Evolutionary conservation across 2,329 filamentous ascomycete species (phyloP).

Genomic region (Penicillium brevicompactum): DNA sequence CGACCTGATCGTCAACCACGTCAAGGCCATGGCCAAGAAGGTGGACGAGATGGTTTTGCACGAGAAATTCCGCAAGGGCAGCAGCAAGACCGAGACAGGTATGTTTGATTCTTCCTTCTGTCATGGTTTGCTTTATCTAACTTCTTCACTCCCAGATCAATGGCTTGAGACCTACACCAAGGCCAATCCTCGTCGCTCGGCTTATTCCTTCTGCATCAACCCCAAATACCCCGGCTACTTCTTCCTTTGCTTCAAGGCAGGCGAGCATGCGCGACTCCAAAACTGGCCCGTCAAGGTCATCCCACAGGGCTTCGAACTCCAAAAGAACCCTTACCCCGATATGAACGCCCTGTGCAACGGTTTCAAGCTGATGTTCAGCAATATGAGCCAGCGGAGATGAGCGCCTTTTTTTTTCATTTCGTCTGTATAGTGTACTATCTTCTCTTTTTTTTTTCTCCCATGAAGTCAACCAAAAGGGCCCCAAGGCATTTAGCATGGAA

Average conservation of each 20-base stretch:
- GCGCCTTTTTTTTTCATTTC: constrained; percentile 1
- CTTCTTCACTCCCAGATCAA: constrained; percentile 63
- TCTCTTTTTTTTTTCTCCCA: not conserved
- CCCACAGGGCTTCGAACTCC: constrained; percentile 88
- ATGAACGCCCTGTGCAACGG: constrained; percentile 96
- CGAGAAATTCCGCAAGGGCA: constrained; percentile 88
- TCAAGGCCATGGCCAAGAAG: constrained; percentile 97
- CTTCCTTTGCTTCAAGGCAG: constrained; percentile 93
- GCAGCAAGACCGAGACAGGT: constrained; percentile 81
- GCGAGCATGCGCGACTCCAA: constrained; percentile 69
- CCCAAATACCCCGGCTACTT: constrained; percentile 92
- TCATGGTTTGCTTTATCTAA: not conserved
- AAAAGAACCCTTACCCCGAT: constrained; percentile 86
- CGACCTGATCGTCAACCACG: constrained; percentile 94
- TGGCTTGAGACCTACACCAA: constrained; percentile 96
- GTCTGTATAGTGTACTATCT: constrained; percentile 29
- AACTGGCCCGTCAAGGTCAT: constrained; percentile 88
- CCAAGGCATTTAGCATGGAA: constrained; percentile 16
- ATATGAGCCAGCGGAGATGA: constrained; percentile 53
- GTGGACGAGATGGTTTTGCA: constrained; percentile 94
- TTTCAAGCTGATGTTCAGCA: constrained; percentile 83
- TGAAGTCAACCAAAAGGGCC: constrained; percentile 1
- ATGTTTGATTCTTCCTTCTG: constrained; percentile 45
- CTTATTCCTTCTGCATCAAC: constrained; percentile 95
- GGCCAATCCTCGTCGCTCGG: constrained; percentile 89